Evolutionary conservation across 306 rosid species (phyloP).

Genomic region (Quercus wislizeni): DNA sequence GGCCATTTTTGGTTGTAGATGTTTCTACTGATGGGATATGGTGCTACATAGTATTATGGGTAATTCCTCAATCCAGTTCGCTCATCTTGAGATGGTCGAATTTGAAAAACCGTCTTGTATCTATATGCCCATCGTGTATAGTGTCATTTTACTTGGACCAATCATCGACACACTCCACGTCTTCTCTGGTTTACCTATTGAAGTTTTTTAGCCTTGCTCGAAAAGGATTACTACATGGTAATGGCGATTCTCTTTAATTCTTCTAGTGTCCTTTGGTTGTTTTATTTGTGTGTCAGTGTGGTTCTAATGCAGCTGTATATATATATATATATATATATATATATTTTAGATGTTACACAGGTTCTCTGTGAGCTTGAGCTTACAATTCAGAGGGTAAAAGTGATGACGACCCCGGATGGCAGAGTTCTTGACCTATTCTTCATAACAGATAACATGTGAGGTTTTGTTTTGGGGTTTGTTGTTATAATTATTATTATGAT

Average conservation of each 20-base stretch:
- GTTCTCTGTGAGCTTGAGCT: conserved; percentile 69
- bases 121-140: conserved; percentile 55
- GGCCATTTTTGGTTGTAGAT: conserved; percentile 33
- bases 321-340: neutral
- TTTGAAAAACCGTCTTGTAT: conserved; percentile 56
- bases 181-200: conserved; percentile 58
- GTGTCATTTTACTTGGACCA: conserved; percentile 36
- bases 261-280: neutral
- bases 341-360: conserved; percentile 50
- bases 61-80: conserved; percentile 43
- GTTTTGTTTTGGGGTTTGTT: neutral
- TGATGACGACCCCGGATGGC: conserved; percentile 77
- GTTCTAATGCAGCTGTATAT: conserved; percentile 10
- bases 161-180: conserved; percentile 25
- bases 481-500: neutral
- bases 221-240: conserved; percentile 70
- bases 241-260: neutral
- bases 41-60: conserved; percentile 81
- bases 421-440: conserved; percentile 79
- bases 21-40: conserved; percentile 75
- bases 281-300: neutral
- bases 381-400: conserved; percentile 67
- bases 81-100: conserved; percentile 39
- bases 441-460: conserved; percentile 72
- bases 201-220: conserved; percentile 61